Evolutionary conservation across 2,329 filamentous ascomycete species (phyloP).

Genomic region (Gliomastix tumulicola): DNA sequence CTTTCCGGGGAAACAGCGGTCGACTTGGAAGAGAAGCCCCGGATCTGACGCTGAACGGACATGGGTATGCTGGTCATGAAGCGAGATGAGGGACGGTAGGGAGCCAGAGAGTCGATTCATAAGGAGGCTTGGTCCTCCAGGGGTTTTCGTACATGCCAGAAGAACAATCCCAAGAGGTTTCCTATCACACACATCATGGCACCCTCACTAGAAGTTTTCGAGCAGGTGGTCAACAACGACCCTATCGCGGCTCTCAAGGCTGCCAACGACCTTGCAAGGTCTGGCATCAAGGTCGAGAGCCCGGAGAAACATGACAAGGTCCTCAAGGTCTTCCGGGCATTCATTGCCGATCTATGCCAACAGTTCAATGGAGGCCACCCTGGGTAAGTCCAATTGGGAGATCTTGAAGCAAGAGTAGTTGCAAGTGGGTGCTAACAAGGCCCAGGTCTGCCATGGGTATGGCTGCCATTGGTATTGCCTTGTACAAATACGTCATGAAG

Average conservation of each 20-base stretch:
- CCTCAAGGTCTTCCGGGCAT: slow-evolving; percentile 50
- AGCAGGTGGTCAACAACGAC: not conserved
- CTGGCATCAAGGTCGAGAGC: not conserved
- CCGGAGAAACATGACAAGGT: slow-evolving; percentile 34
- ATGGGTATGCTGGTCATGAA: no score
- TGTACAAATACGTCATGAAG: slow-evolving; percentile 56
- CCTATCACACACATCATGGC: no score
- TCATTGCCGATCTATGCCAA: slow-evolving; percentile 63
- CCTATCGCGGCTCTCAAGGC: not conserved
- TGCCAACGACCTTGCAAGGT: not conserved
- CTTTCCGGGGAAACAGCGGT: no score
- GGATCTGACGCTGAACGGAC: no score
- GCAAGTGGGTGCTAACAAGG: not conserved
- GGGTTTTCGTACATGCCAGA: no score
- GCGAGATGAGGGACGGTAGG: no score
- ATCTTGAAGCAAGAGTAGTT: not conserved
- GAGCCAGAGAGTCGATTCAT: no score
- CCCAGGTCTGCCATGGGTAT: slow-evolving; percentile 45
- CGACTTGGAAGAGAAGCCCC: no score
- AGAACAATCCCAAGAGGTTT: no score
- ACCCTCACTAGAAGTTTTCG: not conserved
- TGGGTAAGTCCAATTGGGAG: slow-evolving; percentile 37
- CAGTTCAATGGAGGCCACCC: slow-evolving; percentile 66
- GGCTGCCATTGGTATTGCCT: slow-evolving; percentile 52
- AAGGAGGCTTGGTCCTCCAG: no score